Percentiles rank a stretch among this genome's conserved stretches.
Conservation (phyloP, 148 eudicot species). For the Agrostemma githago region DNA sequence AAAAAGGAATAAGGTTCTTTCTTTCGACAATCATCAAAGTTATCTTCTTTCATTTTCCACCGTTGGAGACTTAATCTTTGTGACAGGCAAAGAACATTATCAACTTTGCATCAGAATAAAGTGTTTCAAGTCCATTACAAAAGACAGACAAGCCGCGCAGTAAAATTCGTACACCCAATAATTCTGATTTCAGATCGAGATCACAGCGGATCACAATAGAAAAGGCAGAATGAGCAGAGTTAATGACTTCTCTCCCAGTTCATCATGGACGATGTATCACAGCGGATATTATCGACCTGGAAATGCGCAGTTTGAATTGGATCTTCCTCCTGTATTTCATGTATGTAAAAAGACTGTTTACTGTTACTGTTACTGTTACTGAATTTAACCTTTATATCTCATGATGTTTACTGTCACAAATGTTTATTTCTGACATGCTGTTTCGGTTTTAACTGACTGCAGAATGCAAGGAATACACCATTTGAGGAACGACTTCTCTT, state of each 20-base stretch:
- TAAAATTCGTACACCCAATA: background rate
- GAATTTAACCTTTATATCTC: background rate
- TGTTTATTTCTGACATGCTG: background rate
- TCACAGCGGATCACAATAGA: too few relatives aligned
- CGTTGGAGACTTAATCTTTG: constrained; percentile 14
- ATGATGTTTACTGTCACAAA: too few relatives aligned
- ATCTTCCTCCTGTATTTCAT: constrained; percentile 12
- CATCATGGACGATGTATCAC: background rate
- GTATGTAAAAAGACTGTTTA: constrained; percentile 12
- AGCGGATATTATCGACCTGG: constrained; percentile 9
- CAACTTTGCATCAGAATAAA: constrained; percentile 9
- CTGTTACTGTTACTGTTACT: background rate
- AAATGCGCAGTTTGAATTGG: constrained; percentile 11
- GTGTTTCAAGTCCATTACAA: background rate
- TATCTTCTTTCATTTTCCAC: constrained; percentile 5
- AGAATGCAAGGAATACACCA: constrained; percentile 21
- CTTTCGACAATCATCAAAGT: constrained; percentile 16
- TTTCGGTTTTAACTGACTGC: constrained; percentile 8
- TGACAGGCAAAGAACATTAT: constrained; percentile 9
- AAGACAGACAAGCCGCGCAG: background rate
- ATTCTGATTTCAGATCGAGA: too few relatives aligned
- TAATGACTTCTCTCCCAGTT: constrained; percentile 5
- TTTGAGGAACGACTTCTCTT: constrained; percentile 15
- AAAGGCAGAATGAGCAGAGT: constrained; percentile 4
- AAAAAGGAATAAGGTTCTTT: constrained; percentile 13